These are phyloP conservation scores for Sporothrix mexicana DNA, from an alignment of 2,329 filamentous ascomycete species.

Conservation along the genomic window DNA sequence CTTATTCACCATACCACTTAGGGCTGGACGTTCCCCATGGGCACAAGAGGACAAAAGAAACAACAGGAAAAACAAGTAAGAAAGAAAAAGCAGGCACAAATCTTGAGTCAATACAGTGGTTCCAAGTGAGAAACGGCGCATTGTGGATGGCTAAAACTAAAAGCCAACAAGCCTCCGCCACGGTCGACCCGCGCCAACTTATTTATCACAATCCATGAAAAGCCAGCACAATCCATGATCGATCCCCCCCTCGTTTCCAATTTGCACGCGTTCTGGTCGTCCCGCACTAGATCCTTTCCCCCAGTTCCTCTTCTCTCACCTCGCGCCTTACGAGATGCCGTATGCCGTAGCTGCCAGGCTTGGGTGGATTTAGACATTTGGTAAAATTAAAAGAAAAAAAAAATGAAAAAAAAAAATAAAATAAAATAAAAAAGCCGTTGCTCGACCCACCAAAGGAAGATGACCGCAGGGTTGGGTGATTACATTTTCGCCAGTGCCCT, in stretches of 20 bases:
- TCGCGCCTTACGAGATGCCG: not conserved
- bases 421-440: no score
- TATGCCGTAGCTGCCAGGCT: no score
- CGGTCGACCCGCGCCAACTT: conserved; percentile 10
- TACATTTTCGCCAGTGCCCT: no score
- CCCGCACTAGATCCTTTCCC: not conserved
- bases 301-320: not conserved
- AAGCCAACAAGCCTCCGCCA: conserved; percentile 11
- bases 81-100: not conserved
- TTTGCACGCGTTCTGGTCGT: not conserved
- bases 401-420: no score
- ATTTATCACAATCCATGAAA: no score
- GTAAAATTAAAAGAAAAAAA: no score
- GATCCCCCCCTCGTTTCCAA: not conserved
- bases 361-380: no score
- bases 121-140: not conserved
- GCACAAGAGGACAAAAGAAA: not conserved
- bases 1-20: conserved; percentile 22
- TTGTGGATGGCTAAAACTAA: not conserved
- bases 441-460: no score
- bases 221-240: not conserved
- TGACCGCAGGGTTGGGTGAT: no score
- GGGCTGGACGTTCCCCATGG: not conserved
- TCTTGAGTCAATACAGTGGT: not conserved
- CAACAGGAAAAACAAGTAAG: no score